Percentiles rank a stretch among this genome's conserved stretches.
Conservation (phyloP, 2,329 filamentous ascomycete genomes). For the Ceratocystis smalleyi region DNA sequence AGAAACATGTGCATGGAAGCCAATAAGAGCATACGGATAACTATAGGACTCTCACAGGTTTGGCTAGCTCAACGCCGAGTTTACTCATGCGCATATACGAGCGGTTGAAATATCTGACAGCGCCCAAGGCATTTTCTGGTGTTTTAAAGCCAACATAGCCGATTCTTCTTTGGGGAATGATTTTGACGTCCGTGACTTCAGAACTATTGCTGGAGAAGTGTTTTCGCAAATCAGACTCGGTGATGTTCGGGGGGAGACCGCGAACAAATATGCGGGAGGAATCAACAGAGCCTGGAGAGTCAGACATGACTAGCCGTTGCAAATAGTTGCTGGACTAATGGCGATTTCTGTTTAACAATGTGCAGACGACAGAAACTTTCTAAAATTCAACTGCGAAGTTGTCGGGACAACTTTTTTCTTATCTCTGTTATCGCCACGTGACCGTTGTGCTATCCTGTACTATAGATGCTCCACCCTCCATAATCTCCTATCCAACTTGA, state of each 20-base stretch:
- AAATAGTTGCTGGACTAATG: not conserved
- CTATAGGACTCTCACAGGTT: slow-evolving; percentile 42
- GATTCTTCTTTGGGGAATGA: slow-evolving; percentile 78
- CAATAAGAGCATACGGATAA: not conserved
- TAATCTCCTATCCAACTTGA: not conserved
- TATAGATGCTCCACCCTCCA: not conserved
- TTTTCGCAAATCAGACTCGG: slow-evolving; percentile 70
- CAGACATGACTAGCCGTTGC: no score
- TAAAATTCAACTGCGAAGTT: not conserved
- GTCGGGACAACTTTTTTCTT: slow-evolving; percentile 18
- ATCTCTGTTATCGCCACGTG: slow-evolving; percentile 18
- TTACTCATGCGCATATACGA: slow-evolving; percentile 93
- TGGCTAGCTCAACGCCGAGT: slow-evolving; percentile 76
- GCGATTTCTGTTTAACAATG: not conserved
- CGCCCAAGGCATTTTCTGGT: slow-evolving; percentile 60
- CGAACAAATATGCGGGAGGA: slow-evolving; percentile 64
- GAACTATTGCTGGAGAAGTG: slow-evolving; percentile 65
- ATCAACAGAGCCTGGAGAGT: slow-evolving; percentile 26
- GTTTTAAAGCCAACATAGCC: slow-evolving; percentile 91
- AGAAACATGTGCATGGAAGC: not conserved
- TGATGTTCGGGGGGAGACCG: slow-evolving; percentile 71
- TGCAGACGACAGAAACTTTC: not conserved
- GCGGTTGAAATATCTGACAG: slow-evolving; percentile 89
- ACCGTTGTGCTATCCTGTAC: not conserved
- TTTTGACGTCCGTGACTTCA: slow-evolving; percentile 77